Base-by-base conservation (phyloP, 805 yeast genomes). In the Kodamaea neixiangensis region DNA sequence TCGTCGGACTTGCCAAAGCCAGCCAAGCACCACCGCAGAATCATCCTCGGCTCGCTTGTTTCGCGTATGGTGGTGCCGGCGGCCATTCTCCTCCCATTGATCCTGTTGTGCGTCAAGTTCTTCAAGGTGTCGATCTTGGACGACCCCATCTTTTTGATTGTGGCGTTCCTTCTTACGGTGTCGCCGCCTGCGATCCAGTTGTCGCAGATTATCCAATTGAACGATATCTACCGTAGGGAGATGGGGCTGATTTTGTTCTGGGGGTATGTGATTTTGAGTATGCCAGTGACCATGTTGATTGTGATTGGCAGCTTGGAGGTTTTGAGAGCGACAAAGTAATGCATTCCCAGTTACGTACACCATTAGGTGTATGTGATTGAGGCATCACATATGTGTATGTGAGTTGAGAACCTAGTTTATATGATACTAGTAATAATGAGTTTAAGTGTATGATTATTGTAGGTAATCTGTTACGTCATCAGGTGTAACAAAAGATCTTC, bases 151-250 rank as follows among this genome's bases (percentile, higher is more conserved):
- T 87, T 87, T 60, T 71, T 87, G 59, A 82, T 87, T 53, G 92
- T 88, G 40, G 83, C 89, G 9, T 87, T 87, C 61, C 76, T 87
- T 25, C 76, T 87, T 54, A 87, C 92, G 1, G 81, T 86, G 2
- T 81, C 91, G 1, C 94, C 96, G 2, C 94, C 96, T 2, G 94
- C 93, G 3, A 87, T 87, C 57, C 96, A 87, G 67, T 72, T 87
- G 50, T 85, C 91, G 19, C 96, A 87, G 63, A 87, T 87, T 54
- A 86, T 90, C 49, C 93, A 86, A 62, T 71, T 87, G 59, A 87
- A 87, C 64, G 85, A 82, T 57, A 74, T 87, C 43, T 87, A 80
- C 65, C 92, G 87, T 63, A 83, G 80, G 60, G 96, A 87, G 66
- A 87, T 87, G 93, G 85, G 89, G 0, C 89, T 89, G 22, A 87